Conservation (phyloP, 345 rosid species). For the Toxicodendron radicans region DNA sequence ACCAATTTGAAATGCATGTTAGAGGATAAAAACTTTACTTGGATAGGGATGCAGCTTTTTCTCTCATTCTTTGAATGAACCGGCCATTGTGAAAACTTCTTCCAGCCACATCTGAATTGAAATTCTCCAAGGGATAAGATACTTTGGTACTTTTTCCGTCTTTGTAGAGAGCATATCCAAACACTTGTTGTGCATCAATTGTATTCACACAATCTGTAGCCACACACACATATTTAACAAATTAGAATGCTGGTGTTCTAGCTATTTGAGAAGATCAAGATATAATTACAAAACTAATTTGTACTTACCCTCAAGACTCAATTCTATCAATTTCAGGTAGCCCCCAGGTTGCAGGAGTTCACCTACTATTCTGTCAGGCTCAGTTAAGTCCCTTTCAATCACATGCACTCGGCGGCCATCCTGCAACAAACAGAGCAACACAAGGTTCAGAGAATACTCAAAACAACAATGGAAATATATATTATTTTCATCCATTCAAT, state of each 20-base stretch:
- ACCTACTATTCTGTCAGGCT: conserved; percentile 5
- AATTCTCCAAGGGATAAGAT: background rate
- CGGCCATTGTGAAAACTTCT: conserved; percentile 9
- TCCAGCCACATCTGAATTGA: conserved; percentile 11
- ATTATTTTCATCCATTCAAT: too few species aligned
- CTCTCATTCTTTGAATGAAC: background rate
- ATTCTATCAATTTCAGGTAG: conserved; percentile 1
- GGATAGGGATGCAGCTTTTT: background rate
- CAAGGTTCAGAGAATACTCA: background rate
- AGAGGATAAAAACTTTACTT: background rate
- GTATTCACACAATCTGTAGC: conserved; percentile 6
- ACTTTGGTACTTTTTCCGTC: background rate
- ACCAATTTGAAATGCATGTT: background rate
- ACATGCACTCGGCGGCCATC: conserved; percentile 3
- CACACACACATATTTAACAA: background rate
- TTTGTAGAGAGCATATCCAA: conserved; percentile 5
- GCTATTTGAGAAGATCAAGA: background rate
- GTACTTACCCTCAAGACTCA: background rate
- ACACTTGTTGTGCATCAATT: conserved; percentile 3
- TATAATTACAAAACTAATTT: too few species aligned
- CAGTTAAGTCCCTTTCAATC: conserved; percentile 11
- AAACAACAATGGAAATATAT: too few species aligned
- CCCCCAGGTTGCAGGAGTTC: conserved; percentile 16
- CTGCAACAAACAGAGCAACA: background rate
- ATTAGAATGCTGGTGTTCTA: background rate